These are phyloP conservation scores for Rosa hybrid DNA, from an alignment of 331 rosid species.

Conservation along the genomic window DNA sequence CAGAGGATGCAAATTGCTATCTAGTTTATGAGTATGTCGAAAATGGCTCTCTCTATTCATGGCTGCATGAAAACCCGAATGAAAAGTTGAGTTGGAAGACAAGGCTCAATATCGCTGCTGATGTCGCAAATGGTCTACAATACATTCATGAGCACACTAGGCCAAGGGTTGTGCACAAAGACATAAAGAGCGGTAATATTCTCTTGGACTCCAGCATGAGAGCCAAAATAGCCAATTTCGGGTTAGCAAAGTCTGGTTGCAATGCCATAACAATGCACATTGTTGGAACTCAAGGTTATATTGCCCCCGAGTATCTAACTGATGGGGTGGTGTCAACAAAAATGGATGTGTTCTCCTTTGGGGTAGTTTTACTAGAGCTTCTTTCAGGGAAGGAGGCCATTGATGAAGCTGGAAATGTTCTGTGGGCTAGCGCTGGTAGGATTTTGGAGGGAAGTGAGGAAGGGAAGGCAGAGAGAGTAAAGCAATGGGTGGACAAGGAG, in stretches of 20 bases:
- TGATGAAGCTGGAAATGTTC: conserved; percentile 52
- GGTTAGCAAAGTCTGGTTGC: conserved; percentile 80
- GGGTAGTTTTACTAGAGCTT: conserved; percentile 82
- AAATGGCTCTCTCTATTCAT: conserved; percentile 72
- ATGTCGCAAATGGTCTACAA: conserved; percentile 81
- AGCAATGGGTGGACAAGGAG: conserved; percentile 61
- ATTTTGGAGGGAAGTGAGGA: conserved; percentile 55
- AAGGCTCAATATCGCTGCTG: conserved; percentile 68
- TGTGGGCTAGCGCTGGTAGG: conserved; percentile 50
- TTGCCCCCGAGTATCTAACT: conserved; percentile 82
- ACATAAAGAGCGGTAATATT: conserved; percentile 89
- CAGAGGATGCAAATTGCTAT: conserved; percentile 66
- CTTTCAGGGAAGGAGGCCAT: conserved; percentile 64
- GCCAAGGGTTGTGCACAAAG: conserved; percentile 92
- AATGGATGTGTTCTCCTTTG: conserved; percentile 90
- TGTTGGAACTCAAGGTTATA: conserved; percentile 97
- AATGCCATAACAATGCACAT: conserved; percentile 96
- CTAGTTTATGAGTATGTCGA: conserved; percentile 81
- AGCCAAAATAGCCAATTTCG: conserved; percentile 93
- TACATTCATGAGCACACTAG: conserved; percentile 97
- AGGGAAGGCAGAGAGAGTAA: conserved; percentile 48
- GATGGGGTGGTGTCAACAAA: conserved; percentile 86
- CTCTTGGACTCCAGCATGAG: conserved; percentile 78
- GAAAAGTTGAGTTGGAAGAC: conserved; percentile 64
- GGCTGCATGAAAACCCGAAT: conserved; percentile 53